phyloP scores from a whole-genome alignment of 495 filamentous ascomycete genomes.

The Xylaria longipes region DNA sequence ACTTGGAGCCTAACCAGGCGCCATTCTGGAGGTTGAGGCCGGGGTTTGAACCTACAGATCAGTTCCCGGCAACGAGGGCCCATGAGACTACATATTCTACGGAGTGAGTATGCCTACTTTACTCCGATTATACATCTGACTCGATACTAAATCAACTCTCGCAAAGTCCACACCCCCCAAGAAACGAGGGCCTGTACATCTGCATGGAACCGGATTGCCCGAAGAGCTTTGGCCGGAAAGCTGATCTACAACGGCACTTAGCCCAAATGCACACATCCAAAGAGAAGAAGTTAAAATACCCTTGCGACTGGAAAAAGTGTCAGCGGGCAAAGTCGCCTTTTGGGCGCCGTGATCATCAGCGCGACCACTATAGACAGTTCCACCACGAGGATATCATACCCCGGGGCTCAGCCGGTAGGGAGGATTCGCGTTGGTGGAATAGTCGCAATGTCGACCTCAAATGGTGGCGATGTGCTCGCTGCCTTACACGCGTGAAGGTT shows the following conservation, averaged over 20 bases:
- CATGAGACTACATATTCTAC: not conserved
- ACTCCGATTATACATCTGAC: not conserved
- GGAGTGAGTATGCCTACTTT: slow-evolving; percentile 28
- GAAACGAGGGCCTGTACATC: slow-evolving; percentile 21
- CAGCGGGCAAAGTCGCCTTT: slow-evolving; percentile 45
- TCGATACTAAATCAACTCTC: slow-evolving; percentile 21
- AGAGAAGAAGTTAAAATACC: slow-evolving; percentile 45
- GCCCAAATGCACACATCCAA: slow-evolving; percentile 44
- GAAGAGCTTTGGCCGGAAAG: slow-evolving; percentile 49
- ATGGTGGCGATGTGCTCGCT: slow-evolving; percentile 58
- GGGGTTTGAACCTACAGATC: slow-evolving; percentile 14
- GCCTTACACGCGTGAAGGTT: slow-evolving; percentile 47
- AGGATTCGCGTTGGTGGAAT: slow-evolving; percentile 31
- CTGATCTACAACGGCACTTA: slow-evolving; percentile 57
- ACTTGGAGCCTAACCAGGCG: slow-evolving; percentile 26
- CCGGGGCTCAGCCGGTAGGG: slow-evolving; percentile 35
- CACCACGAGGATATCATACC: slow-evolving; percentile 57
- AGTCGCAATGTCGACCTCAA: slow-evolving; percentile 41
- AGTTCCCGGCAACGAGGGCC: slow-evolving; percentile 21
- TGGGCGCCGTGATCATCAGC: slow-evolving; percentile 52
- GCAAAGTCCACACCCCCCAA: slow-evolving; percentile 27
- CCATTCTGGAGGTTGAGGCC: slow-evolving; percentile 36
- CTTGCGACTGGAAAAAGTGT: slow-evolving; percentile 52
- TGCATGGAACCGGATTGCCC: slow-evolving; percentile 43
- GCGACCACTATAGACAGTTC: slow-evolving; percentile 57